These are phyloP conservation scores for Penicillium hesseltinei DNA, from an alignment of 2,329 filamentous ascomycete genomes.

Conservation along the genomic window DNA sequence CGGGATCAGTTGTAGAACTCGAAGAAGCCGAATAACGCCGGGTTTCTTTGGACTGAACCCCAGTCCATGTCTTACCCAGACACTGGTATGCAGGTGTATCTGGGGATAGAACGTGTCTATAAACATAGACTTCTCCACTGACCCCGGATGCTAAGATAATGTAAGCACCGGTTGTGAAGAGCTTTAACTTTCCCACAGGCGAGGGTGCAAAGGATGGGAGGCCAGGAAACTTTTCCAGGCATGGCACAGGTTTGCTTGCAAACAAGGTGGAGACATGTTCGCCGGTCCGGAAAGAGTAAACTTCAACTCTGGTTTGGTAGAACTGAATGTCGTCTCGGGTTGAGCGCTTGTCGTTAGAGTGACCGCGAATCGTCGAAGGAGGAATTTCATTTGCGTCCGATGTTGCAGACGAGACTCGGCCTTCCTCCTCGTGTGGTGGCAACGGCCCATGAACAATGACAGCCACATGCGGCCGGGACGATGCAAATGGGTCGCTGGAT, in stretches of 20 bases:
- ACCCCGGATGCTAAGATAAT: constrained; percentile 73
- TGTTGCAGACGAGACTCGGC: constrained; percentile 31
- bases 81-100: constrained; percentile 55
- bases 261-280: constrained; percentile 71
- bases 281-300: constrained; percentile 80
- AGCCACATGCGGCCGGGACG: constrained; percentile 70
- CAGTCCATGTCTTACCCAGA: constrained; percentile 89
- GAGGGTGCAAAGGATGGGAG: constrained; percentile 65
- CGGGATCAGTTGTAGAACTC: constrained; percentile 46
- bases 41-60: constrained; percentile 59
- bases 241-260: constrained; percentile 64
- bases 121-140: constrained; percentile 87
- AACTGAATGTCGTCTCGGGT: constrained; percentile 30
- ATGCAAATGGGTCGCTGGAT: constrained; percentile 51
- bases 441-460: constrained; percentile 77
- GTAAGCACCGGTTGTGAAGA: constrained; percentile 70
- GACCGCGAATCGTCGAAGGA: constrained; percentile 25
- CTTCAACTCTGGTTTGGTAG: constrained; percentile 84
- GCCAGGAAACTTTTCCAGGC: constrained; percentile 56
- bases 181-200: constrained; percentile 68
- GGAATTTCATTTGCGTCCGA: constrained; percentile 39
- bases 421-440: constrained; percentile 48
- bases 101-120: constrained; percentile 42
- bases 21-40: constrained; percentile 49
- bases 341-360: constrained; percentile 20